Evolutionary conservation across 169 alveolate species (phyloP).

Genomic region (Cardiosporidium cionae): DNA sequence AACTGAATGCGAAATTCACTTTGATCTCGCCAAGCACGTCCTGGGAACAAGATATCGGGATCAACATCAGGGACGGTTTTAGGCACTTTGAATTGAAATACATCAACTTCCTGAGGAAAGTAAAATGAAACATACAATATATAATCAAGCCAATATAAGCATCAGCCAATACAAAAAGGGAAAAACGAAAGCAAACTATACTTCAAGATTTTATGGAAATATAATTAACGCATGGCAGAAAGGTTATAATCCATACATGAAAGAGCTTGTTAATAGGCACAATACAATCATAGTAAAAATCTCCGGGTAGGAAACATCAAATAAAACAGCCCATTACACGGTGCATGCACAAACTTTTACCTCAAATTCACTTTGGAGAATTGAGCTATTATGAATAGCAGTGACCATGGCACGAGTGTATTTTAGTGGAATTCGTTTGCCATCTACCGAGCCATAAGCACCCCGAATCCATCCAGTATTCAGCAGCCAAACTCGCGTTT

Average conservation of each 20-base stretch:
- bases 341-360: too few species aligned
- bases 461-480: constrained; percentile 96
- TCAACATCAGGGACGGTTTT: constrained; percentile 13
- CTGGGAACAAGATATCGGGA: constrained; percentile 16
- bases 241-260: too few species aligned
- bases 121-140: too few species aligned
- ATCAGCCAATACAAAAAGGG: too few species aligned
- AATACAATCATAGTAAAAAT: too few species aligned
- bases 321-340: too few species aligned
- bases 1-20: background rate
- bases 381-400: constrained; percentile 74
- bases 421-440: constrained; percentile 78
- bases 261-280: too few species aligned
- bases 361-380: background rate
- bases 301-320: too few species aligned
- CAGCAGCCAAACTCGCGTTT: constrained; percentile 75
- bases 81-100: constrained; percentile 20
- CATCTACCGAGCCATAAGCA: constrained; percentile 68
- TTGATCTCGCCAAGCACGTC: constrained; percentile 5
- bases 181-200: too few species aligned
- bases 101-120: constrained; percentile 1
- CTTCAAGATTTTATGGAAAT: too few species aligned
- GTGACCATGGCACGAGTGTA: constrained; percentile 81
- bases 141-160: too few species aligned
- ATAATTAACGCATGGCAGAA: too few species aligned